A percentile compares a stretch with the other conserved stretches of the same genome.
phyloP scores from a whole-genome alignment of 169 alveolate genomes.

The Cryptosporidium viatorum region DNA sequence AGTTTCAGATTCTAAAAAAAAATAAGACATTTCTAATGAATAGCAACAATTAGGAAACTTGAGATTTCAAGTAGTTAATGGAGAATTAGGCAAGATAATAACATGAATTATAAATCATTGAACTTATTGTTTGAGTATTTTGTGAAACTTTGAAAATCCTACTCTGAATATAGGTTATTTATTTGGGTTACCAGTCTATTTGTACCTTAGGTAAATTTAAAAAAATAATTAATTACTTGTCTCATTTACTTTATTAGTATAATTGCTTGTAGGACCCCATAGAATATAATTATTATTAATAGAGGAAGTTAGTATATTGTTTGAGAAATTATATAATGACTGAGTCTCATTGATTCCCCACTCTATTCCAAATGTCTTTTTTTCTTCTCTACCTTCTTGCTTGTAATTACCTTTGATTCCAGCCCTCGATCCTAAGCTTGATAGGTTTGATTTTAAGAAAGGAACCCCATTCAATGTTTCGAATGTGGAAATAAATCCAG shows the following conservation, averaged over 20 bases:
- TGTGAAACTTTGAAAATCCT: background rate
- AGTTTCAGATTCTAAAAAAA: background rate
- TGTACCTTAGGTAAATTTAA: background rate
- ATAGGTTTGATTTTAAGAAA: background rate
- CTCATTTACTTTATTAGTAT: slow-evolving; percentile 15
- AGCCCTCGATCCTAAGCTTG: background rate
- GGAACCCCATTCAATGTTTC: slow-evolving; percentile 30
- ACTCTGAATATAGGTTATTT: background rate
- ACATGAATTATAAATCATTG: too few species aligned
- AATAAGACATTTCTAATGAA: too few species aligned
- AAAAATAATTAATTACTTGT: background rate
- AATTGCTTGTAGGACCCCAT: slow-evolving; percentile 66
- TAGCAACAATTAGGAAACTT: too few species aligned
- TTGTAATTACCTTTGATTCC: slow-evolving; percentile 47
- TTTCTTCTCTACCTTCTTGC: slow-evolving; percentile 71
- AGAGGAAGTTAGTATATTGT: slow-evolving; percentile 8
- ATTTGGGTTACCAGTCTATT: background rate
- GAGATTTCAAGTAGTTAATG: background rate
- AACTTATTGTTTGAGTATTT: background rate
- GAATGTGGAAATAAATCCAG: slow-evolving; percentile 62
- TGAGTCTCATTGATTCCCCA: slow-evolving; percentile 74
- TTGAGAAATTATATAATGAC: slow-evolving; percentile 1
- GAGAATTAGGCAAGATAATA: too few species aligned
- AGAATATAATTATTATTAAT: slow-evolving; percentile 35
- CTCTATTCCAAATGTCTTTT: slow-evolving; percentile 51